phyloP scores from a whole-genome alignment of 768 basidiomycete species.

The Termitomyces sp. region DNA sequence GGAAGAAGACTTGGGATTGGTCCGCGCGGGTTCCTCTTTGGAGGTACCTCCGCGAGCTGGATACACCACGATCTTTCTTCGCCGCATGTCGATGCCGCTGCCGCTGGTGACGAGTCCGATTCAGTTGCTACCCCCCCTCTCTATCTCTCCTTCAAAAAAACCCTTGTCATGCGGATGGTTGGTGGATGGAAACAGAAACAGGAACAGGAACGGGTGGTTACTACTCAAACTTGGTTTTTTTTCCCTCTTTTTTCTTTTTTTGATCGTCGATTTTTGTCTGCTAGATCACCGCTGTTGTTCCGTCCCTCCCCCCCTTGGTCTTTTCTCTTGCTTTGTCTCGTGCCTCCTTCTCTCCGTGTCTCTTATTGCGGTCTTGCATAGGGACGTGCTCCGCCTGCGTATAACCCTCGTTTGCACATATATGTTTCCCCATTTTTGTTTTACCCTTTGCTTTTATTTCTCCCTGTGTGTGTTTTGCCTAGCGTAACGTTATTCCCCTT shows the following conservation, averaged over 20 bases:
- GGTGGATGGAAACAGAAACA: constrained; percentile 3
- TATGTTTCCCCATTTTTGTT: not conserved
- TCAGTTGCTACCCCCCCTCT: not conserved
- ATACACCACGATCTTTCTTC: not conserved
- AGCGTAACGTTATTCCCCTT: not conserved
- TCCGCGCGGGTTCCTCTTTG: not conserved
- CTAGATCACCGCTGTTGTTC: not conserved
- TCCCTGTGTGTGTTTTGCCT: not conserved
- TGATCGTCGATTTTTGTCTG: not conserved
- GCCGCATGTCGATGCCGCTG: not conserved
- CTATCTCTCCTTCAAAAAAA: not conserved
- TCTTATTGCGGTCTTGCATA: not conserved
- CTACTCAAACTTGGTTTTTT: not conserved
- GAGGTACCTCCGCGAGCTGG: not conserved
- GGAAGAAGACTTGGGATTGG: not conserved
- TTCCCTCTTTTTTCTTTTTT: not conserved
- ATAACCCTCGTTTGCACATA: not conserved
- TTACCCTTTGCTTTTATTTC: not conserved
- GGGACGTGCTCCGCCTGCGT: not conserved
- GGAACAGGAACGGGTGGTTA: constrained; percentile 3
- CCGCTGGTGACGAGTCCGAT: not conserved
- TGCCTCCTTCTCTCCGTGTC: not conserved
- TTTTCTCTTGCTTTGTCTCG: not conserved
- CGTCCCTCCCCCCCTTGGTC: not conserved
- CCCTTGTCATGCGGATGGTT: not conserved